These are phyloP conservation scores for Micromonas pusilla DNA, from an alignment of 139 green algal species.

Conservation along the genomic window DNA sequence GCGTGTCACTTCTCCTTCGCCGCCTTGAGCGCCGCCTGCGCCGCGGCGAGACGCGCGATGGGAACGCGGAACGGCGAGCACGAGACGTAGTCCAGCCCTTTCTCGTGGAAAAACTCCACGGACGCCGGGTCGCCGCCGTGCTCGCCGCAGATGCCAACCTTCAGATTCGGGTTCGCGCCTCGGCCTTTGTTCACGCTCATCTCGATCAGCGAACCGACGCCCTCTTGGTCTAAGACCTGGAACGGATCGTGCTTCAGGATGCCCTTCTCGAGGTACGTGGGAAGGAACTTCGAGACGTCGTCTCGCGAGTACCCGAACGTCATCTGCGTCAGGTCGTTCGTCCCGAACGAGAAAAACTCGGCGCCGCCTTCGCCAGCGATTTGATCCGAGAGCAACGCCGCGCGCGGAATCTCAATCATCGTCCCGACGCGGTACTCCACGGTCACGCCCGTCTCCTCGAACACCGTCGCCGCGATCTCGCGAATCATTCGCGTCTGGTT, in stretches of 20 bases:
- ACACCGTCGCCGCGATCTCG: constrained; percentile 19
- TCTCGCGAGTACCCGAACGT: constrained; percentile 80
- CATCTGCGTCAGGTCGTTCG: constrained; percentile 91
- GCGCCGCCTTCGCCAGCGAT: constrained; percentile 57
- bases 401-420: constrained; percentile 90
- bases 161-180: constrained; percentile 50
- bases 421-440: constrained; percentile 66
- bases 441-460: constrained; percentile 31
- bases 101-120: constrained; percentile 66
- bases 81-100: constrained; percentile 72
- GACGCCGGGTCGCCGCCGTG: constrained; percentile 77
- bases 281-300: constrained; percentile 83
- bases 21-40: constrained; percentile 56
- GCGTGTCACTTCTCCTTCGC: constrained; percentile 6
- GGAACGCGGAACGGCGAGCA: constrained; percentile 84
- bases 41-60: constrained; percentile 78
- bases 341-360: constrained; percentile 90
- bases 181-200: constrained; percentile 66
- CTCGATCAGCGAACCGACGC: constrained; percentile 78
- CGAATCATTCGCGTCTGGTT: constrained; percentile 35
- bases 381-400: constrained; percentile 61
- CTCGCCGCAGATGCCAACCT: constrained; percentile 79
- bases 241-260: constrained; percentile 76
- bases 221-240: constrained; percentile 62
- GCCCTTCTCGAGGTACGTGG: constrained; percentile 55